phyloP scores from a whole-genome alignment of 2,329 filamentous ascomycete species.

The Monosporascus sp. region DNA sequence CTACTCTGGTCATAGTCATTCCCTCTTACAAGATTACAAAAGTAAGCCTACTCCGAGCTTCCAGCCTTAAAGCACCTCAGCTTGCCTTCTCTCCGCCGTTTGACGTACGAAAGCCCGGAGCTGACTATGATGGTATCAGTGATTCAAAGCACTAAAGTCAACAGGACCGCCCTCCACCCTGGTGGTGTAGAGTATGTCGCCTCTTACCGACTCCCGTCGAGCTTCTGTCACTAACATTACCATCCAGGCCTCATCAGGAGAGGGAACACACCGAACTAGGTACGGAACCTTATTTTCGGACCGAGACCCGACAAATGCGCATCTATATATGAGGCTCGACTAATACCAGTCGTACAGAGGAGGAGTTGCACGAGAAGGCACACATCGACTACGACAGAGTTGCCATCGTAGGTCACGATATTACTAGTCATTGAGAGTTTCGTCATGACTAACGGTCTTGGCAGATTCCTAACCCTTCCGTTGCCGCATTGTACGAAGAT shows the following conservation, averaged over 20 bases:
- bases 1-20: conserved; percentile 26
- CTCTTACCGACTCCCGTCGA: conserved; percentile 4
- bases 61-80: background rate
- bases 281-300: conserved; percentile 25
- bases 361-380: conserved; percentile 93
- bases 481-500: conserved; percentile 97
- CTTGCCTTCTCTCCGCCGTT: background rate
- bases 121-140: conserved; percentile 31
- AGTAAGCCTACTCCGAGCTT: conserved; percentile 12
- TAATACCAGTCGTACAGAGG: conserved; percentile 46
- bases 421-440: conserved; percentile 1
- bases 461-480: conserved; percentile 82
- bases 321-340: conserved; percentile 3
- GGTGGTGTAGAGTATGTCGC: conserved; percentile 77
- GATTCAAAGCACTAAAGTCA: conserved; percentile 58
- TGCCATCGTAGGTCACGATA: conserved; percentile 68
- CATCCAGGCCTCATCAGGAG: conserved; percentile 55
- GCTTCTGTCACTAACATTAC: conserved; percentile 20
- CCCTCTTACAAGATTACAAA: conserved; percentile 19
- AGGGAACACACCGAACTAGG: conserved; percentile 89
- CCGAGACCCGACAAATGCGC: background rate
- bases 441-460: conserved; percentile 12
- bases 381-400: conserved; percentile 99
- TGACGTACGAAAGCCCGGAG: background rate
- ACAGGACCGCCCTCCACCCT: conserved; percentile 90